A percentile compares a stretch with the other conserved stretches of the same genome.
phyloP scores from a whole-genome alignment of 257 asterid genomes.

The Coffea eugenioides region DNA sequence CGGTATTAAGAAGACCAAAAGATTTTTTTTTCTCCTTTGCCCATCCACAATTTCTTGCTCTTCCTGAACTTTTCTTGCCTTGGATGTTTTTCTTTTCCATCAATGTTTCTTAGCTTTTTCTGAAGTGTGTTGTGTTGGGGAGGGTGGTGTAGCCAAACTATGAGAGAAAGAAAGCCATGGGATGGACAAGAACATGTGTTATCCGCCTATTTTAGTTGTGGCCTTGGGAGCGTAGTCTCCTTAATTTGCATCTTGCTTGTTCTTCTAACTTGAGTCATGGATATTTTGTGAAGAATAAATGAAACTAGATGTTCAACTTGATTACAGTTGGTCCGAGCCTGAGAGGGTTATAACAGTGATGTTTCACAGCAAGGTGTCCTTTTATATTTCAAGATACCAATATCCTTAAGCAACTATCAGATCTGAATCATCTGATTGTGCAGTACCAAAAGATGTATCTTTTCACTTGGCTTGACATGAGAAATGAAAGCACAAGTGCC shows the following conservation, averaged over 20 bases:
- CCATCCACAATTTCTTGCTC: not conserved
- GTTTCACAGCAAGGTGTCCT: constrained; percentile 25
- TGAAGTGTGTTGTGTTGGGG: not conserved
- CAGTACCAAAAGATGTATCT: constrained; percentile 16
- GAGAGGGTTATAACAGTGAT: constrained; percentile 15
- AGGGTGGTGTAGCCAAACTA: not conserved
- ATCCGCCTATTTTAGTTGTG: not conserved
- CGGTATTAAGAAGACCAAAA: no score
- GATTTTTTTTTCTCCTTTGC: not conserved
- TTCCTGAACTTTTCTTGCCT: not conserved
- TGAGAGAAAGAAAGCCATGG: not conserved
- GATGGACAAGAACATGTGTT: not conserved
- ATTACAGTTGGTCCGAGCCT: not conserved
- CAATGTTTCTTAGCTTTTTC: not conserved
- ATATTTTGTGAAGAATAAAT: not conserved
- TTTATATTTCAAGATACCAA: constrained; percentile 24
- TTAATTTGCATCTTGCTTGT: not conserved
- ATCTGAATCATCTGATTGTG: constrained; percentile 19
- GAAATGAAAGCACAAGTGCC: constrained; percentile 14
- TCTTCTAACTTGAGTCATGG: not conserved
- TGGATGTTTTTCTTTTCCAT: not conserved
- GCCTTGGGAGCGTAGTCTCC: not conserved
- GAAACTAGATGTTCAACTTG: not conserved
- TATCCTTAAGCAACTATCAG: constrained; percentile 17
- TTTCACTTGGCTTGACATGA: constrained; percentile 22